Conservation (phyloP, 2,329 filamentous ascomycete species). For the Endocalyx cinctus region DNA sequence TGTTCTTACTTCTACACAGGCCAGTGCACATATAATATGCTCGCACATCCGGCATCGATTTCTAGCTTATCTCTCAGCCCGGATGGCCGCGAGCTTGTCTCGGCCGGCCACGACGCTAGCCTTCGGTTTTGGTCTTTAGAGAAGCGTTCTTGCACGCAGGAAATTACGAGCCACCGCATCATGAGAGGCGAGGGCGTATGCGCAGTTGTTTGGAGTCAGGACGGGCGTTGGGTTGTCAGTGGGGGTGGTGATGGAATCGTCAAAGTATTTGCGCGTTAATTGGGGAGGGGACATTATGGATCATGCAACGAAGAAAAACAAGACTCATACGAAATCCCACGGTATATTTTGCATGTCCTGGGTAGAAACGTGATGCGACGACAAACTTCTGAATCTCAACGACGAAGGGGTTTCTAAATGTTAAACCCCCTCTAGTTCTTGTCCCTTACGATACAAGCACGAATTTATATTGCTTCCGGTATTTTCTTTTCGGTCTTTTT, state of each 20-base stretch:
- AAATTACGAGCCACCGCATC: constrained; percentile 85
- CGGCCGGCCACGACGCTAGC: constrained; percentile 90
- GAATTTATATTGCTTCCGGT: too few relatives aligned
- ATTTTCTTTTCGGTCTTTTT: too few relatives aligned
- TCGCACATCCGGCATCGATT: constrained; percentile 90
- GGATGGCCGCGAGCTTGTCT: constrained; percentile 90
- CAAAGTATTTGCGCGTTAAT: constrained; percentile 76
- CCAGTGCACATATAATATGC: constrained; percentile 99
- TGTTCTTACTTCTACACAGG: constrained; percentile 49
- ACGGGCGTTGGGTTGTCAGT: constrained; percentile 90
- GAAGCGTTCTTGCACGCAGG: constrained; percentile 91
- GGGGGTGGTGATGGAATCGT: constrained; percentile 93
- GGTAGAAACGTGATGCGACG: too few relatives aligned
- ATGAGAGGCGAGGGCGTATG: constrained; percentile 97
- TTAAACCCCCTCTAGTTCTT: too few relatives aligned
- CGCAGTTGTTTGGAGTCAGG: constrained; percentile 90
- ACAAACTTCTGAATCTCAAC: too few relatives aligned
- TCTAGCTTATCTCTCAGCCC: constrained; percentile 88
- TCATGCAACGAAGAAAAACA: too few relatives aligned
- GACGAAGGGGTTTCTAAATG: too few relatives aligned
- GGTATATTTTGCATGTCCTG: too few relatives aligned
- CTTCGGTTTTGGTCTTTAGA: constrained; percentile 97
- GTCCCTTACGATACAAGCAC: too few relatives aligned
- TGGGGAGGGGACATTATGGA: too few relatives aligned
- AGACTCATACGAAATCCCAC: too few relatives aligned